Evolutionary conservation across 805 yeast species (phyloP).

Genomic region (Candida tallmaniae): DNA sequence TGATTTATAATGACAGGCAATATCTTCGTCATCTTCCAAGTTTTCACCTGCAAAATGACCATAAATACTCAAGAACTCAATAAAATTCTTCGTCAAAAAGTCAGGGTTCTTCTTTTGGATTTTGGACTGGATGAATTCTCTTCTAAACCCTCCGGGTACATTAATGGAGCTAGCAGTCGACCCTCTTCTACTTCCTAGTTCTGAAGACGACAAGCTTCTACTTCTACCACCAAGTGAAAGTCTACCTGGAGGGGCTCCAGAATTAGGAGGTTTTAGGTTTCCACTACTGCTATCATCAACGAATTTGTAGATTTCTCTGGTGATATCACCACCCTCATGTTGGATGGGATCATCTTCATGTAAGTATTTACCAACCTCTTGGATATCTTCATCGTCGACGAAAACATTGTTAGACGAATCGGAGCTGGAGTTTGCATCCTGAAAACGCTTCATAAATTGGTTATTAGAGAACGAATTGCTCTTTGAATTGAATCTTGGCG

Average conservation of each 20-base stretch:
- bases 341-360: slow-evolving; percentile 22
- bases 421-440: slow-evolving; percentile 7
- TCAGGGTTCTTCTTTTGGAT: slow-evolving; percentile 29
- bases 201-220: slow-evolving; percentile 22
- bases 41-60: slow-evolving; percentile 88
- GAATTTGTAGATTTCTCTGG: slow-evolving; percentile 41
- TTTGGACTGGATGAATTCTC: slow-evolving; percentile 52
- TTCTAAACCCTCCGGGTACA: slow-evolving; percentile 80
- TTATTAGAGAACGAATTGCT: slow-evolving; percentile 10
- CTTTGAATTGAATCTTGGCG: slow-evolving; percentile 13
- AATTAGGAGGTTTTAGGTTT: slow-evolving; percentile 1
- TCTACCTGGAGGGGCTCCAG: not conserved
- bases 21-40: slow-evolving; percentile 62
- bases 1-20: slow-evolving; percentile 44
- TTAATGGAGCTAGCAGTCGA: slow-evolving; percentile 65
- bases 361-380: slow-evolving; percentile 9
- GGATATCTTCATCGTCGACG: slow-evolving; percentile 6
- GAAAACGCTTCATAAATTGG: slow-evolving; percentile 16
- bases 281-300: slow-evolving; percentile 10
- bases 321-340: slow-evolving; percentile 48
- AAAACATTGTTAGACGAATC: slow-evolving; percentile 10
- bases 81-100: slow-evolving; percentile 63
- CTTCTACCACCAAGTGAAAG: slow-evolving; percentile 8
- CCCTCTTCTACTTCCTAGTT: slow-evolving; percentile 42
- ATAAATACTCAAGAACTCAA: slow-evolving; percentile 72